Evolutionary conservation across 345 rosid genomes (phyloP).

Genomic region (Rhizophora mangle): DNA sequence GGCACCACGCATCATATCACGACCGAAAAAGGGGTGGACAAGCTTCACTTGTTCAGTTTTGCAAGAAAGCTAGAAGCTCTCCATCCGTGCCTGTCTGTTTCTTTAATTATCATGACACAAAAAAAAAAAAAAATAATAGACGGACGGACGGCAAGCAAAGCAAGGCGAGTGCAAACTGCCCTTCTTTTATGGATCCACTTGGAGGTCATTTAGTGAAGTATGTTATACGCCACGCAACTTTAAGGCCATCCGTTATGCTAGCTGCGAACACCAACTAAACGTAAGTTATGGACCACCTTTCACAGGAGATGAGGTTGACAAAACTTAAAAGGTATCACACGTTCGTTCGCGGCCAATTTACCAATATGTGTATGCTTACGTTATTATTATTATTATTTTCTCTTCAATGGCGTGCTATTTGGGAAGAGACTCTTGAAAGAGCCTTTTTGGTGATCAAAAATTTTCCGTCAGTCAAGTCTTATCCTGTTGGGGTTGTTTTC

Average conservation of each 20-base stretch:
- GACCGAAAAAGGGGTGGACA: slow-evolving; percentile 33
- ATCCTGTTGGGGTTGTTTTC: background rate
- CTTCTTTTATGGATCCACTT: slow-evolving; percentile 6
- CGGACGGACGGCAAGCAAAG: slow-evolving; percentile 9
- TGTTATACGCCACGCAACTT: slow-evolving; percentile 9
- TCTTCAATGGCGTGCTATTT: too few relatives aligned
- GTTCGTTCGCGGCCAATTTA: too few relatives aligned
- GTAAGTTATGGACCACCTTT: background rate
- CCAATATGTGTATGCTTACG: too few relatives aligned
- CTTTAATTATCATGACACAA: slow-evolving; percentile 3
- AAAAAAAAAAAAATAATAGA: background rate
- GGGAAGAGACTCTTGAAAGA: too few relatives aligned
- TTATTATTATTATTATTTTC: too few relatives aligned
- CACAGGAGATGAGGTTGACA: too few relatives aligned
- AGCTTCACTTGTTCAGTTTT: slow-evolving; percentile 27
- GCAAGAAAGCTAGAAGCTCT: slow-evolving; percentile 25
- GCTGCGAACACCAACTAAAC: background rate
- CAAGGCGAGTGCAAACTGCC: slow-evolving; percentile 1
- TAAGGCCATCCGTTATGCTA: background rate
- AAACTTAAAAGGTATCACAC: too few relatives aligned
- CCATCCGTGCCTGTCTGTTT: slow-evolving; percentile 9
- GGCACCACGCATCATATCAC: slow-evolving; percentile 13
- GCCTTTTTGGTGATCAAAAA: too few relatives aligned
- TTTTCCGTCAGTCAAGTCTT: too few relatives aligned
- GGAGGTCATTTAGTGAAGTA: background rate